These are phyloP conservation scores for Paraconiothyrium brasiliense DNA, from an alignment of 2,329 filamentous ascomycete genomes.

Conservation along the genomic window DNA sequence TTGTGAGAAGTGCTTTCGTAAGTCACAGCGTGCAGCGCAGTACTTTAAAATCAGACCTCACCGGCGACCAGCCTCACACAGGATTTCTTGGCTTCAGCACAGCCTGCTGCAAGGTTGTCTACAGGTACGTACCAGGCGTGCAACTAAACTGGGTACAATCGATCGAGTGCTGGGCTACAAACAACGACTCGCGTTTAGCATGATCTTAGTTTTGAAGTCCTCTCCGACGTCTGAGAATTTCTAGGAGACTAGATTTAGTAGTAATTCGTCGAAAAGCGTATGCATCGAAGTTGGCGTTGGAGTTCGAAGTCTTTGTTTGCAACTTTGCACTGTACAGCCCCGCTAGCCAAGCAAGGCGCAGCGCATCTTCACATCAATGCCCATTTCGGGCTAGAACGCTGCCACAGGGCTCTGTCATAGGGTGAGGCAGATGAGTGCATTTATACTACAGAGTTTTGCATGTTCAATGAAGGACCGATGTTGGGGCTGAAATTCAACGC, in stretches of 20 bases:
- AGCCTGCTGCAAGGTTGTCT: neutral
- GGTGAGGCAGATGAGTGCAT: neutral
- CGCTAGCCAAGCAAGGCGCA: slow-evolving; percentile 9
- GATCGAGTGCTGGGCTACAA: neutral
- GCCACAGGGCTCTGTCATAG: neutral
- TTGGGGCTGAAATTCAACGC: too few relatives aligned
- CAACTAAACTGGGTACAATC: neutral
- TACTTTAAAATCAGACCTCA: neutral
- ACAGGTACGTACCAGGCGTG: neutral
- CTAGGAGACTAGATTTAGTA: too few relatives aligned
- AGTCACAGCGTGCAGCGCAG: neutral
- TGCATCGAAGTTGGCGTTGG: neutral
- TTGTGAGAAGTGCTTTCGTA: neutral
- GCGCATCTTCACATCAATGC: neutral
- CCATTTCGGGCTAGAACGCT: neutral
- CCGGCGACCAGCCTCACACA: slow-evolving; percentile 6
- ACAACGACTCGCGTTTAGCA: neutral
- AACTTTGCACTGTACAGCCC: slow-evolving; percentile 2
- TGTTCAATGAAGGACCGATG: too few relatives aligned
- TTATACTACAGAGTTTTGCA: neutral
- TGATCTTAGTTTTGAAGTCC: neutral
- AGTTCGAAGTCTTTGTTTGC: neutral
- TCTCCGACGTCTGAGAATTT: neutral
- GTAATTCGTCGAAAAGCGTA: neutral
- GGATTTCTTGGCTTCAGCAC: slow-evolving; percentile 10